Conservation (phyloP, 495 filamentous ascomycete species). For the Tricharina praecox region DNA sequence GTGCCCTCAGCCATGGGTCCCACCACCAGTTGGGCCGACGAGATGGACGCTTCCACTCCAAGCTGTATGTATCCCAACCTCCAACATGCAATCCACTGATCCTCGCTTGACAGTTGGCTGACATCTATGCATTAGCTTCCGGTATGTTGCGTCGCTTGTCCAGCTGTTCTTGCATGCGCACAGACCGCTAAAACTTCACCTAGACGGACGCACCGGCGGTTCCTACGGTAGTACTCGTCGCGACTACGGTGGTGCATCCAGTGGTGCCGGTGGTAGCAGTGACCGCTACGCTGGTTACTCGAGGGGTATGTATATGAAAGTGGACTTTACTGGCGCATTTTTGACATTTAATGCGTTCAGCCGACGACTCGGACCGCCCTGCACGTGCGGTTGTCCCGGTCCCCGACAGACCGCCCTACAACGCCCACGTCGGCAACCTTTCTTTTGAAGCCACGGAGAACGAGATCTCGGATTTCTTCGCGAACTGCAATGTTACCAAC, state of each 20-base stretch:
- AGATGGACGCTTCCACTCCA: constrained; percentile 75
- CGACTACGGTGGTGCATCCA: constrained; percentile 22
- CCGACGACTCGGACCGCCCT: constrained; percentile 28
- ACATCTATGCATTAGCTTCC: neutral
- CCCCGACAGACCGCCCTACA: constrained; percentile 80
- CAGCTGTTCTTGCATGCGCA: too few species aligned
- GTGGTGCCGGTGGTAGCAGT: constrained; percentile 12
- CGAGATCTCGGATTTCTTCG: constrained; percentile 71
- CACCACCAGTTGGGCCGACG: constrained; percentile 91
- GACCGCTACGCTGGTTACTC: constrained; percentile 8
- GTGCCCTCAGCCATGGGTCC: too few species aligned
- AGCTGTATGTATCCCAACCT: constrained; percentile 40
- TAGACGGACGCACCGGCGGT: neutral
- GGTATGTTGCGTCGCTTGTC: neutral
- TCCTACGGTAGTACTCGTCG: constrained; percentile 10
- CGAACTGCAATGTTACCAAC: constrained; percentile 63
- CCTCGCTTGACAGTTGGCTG: neutral
- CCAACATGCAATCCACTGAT: too few species aligned
- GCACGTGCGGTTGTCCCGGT: constrained; percentile 67
- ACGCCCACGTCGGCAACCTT: constrained; percentile 88
- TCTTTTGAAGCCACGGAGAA: constrained; percentile 75
- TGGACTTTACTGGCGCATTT: too few species aligned
- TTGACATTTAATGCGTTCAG: constrained; percentile 25
- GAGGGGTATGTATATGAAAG: constrained; percentile 27
- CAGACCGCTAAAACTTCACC: too few species aligned